Evolutionary conservation across 371 early-diverging fungal species (phyloP).

Genomic region (Sporodiniella umbellata): DNA sequence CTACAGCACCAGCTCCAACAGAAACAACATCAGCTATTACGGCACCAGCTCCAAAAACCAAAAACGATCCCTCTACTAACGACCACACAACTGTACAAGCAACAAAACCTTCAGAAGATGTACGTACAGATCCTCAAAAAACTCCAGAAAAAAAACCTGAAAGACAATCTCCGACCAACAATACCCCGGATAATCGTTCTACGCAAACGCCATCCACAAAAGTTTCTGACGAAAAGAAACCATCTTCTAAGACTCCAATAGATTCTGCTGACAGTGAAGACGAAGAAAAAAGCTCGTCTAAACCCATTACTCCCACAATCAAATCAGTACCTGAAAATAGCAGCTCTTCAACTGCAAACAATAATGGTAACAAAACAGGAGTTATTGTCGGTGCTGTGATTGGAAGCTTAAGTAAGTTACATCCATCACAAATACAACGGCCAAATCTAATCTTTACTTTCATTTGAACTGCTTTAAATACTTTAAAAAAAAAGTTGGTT

Average conservation of each 20-base stretch:
- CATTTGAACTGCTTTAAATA: neutral
- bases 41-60: neutral
- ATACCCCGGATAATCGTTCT: neutral
- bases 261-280: neutral
- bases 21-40: constrained; percentile 3
- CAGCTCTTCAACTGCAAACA: neutral
- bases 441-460: neutral
- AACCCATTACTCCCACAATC: constrained; percentile 3
- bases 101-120: constrained; percentile 2
- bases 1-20: neutral
- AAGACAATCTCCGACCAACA: neutral
- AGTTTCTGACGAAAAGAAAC: too few species aligned
- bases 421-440: neutral
- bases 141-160: neutral
- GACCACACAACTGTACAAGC: constrained; percentile 2
- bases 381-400: constrained; percentile 37
- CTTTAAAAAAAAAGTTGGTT: constrained; percentile 42
- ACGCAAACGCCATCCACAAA: neutral
- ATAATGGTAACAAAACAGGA: constrained; percentile 21
- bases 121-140: constrained; percentile 4
- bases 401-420: constrained; percentile 39
- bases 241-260: neutral
- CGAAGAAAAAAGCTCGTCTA: constrained; percentile 2
- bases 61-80: constrained; percentile 5
- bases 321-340: neutral